Conservation (phyloP, 148 eudicot genomes). For the Hydrangea macrophylla region DNA sequence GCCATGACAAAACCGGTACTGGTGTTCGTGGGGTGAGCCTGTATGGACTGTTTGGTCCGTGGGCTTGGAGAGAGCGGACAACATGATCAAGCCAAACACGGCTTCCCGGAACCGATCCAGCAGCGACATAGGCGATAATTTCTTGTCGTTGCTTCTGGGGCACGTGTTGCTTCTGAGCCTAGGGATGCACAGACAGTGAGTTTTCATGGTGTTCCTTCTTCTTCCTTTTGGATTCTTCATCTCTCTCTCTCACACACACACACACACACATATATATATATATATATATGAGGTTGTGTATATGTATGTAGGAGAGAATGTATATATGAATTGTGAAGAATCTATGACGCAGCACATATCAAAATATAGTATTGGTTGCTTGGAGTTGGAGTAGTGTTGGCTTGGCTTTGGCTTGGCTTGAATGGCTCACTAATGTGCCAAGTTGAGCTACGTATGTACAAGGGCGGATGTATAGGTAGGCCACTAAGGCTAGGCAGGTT, state of each 20-base stretch:
- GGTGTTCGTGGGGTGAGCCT: background rate
- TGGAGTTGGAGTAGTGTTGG: no score
- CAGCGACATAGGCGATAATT: slow-evolving; percentile 33
- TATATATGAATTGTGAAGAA: no score
- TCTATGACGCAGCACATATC: background rate
- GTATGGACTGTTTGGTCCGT: slow-evolving; percentile 1
- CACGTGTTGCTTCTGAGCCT: slow-evolving; percentile 17
- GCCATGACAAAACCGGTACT: slow-evolving; percentile 22
- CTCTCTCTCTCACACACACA: slow-evolving; percentile 2
- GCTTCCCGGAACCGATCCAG: slow-evolving; percentile 61
- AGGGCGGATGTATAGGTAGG: no score
- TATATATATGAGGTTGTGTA: slow-evolving; percentile 5
- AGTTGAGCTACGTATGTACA: no score
- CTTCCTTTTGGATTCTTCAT: slow-evolving; percentile 1
- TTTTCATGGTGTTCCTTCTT: slow-evolving; percentile 28
- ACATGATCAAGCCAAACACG: slow-evolving; percentile 63
- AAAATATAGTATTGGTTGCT: background rate
- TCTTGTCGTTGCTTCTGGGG: slow-evolving; percentile 20
- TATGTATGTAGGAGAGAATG: slow-evolving; percentile 11
- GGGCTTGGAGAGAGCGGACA: slow-evolving; percentile 54
- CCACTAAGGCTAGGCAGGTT: no score
- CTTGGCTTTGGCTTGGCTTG: no score
- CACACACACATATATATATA: no score
- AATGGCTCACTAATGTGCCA: no score
- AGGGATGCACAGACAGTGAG: slow-evolving; percentile 53